Percentiles rank a stretch among this genome's conserved stretches.
Conservation (phyloP, 2,329 filamentous ascomycete species). For the Ophiostoma quercus region DNA sequence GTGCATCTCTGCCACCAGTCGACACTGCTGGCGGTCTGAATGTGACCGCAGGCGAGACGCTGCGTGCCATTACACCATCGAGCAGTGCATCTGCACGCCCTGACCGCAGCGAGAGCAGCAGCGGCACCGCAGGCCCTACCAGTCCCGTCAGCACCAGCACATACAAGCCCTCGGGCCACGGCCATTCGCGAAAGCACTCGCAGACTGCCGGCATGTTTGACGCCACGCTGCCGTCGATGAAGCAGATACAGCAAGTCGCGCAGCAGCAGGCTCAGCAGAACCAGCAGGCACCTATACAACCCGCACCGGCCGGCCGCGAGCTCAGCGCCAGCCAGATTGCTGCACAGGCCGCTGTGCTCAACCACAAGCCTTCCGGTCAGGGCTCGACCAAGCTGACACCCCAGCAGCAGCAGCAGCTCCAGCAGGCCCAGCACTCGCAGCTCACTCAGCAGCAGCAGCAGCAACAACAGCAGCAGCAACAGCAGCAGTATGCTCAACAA, state of each 20-base stretch:
- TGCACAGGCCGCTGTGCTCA: constrained; percentile 70
- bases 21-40: constrained; percentile 6
- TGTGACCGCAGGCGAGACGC: constrained; percentile 26
- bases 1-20: background rate
- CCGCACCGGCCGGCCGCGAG: constrained; percentile 31
- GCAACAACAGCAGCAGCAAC: constrained; percentile 34
- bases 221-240: constrained; percentile 61
- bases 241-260: constrained; percentile 50
- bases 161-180: constrained; percentile 22
- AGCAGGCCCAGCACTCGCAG: constrained; percentile 43
- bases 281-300: constrained; percentile 21
- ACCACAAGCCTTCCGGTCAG: constrained; percentile 44
- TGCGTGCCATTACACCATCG: constrained; percentile 41
- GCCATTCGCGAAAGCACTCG: constrained; percentile 61
- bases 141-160: constrained; percentile 31
- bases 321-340: constrained; percentile 71
- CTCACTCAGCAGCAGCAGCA: constrained; percentile 50
- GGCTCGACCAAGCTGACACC: constrained; percentile 24
- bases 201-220: constrained; percentile 74
- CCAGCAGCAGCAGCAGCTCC: constrained; percentile 42
- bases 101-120: constrained; percentile 21
- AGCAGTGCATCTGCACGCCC: constrained; percentile 23
- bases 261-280: constrained; percentile 38
- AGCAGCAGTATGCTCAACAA: constrained; percentile 45
- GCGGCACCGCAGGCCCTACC: constrained; percentile 26